Evolutionary conservation across 306 rosid species (phyloP).

Genomic region (Lathyrus sativus): DNA sequence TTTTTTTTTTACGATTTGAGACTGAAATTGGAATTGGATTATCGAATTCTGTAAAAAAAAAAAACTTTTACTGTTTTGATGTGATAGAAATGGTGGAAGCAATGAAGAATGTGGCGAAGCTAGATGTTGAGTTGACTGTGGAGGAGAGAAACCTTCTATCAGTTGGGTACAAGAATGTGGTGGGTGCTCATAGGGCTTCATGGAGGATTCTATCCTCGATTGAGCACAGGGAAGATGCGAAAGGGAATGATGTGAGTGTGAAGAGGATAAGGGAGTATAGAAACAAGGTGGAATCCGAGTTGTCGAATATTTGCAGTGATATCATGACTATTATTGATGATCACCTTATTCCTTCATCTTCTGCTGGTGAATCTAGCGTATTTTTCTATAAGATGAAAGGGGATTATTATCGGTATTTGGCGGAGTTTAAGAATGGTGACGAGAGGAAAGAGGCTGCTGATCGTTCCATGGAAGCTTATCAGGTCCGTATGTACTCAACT

Average conservation of each 20-base stretch:
- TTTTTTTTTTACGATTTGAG: neutral
- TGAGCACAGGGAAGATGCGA: slow-evolving; percentile 61
- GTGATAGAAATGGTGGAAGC: slow-evolving; percentile 66
- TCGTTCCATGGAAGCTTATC: slow-evolving; percentile 60
- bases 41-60: neutral
- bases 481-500: slow-evolving; percentile 43
- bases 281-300: slow-evolving; percentile 59
- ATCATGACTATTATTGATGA: slow-evolving; percentile 61
- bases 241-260: slow-evolving; percentile 54
- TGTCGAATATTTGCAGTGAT: slow-evolving; percentile 51
- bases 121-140: slow-evolving; percentile 57
- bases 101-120: slow-evolving; percentile 62
- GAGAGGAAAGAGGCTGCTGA: slow-evolving; percentile 67
- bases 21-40: slow-evolving; percentile 3
- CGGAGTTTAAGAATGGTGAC: slow-evolving; percentile 50
- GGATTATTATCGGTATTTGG: slow-evolving; percentile 62
- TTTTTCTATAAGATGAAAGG: slow-evolving; percentile 70
- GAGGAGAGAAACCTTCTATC: slow-evolving; percentile 66
- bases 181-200: slow-evolving; percentile 66
- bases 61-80: neutral
- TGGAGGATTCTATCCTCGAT: slow-evolving; percentile 67
- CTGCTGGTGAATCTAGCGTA: slow-evolving; percentile 49
- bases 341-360: slow-evolving; percentile 52
- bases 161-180: slow-evolving; percentile 60
- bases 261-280: slow-evolving; percentile 54